These are phyloP conservation scores for Cryphonectria naterciae DNA, from an alignment of 2,329 filamentous ascomycete genomes.

Conservation along the genomic window DNA sequence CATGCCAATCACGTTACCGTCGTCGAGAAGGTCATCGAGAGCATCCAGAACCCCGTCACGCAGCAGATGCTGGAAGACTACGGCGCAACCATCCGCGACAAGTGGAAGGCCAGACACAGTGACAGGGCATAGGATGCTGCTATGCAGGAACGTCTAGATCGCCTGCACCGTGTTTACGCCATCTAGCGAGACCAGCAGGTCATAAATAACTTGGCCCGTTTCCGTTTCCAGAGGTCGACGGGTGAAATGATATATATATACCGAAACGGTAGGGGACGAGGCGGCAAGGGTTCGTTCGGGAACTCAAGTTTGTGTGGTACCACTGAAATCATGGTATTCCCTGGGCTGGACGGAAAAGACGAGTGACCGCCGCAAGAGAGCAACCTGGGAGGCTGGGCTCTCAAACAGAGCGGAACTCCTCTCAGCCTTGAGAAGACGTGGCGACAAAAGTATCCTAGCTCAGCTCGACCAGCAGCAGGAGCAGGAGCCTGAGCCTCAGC, in stretches of 20 bases:
- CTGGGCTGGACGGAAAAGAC: neutral
- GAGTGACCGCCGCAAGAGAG: neutral
- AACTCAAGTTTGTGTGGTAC: neutral
- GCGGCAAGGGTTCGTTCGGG: neutral
- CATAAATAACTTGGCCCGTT: neutral
- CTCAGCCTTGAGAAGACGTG: neutral
- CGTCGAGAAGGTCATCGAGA: conserved; percentile 84
- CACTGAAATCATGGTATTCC: neutral
- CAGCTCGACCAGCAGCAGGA: neutral
- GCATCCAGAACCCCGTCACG: conserved; percentile 83
- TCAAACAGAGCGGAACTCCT: neutral
- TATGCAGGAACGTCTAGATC: neutral
- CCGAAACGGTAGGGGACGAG: neutral
- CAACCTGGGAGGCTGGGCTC: neutral
- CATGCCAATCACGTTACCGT: conserved; percentile 88
- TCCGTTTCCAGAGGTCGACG: neutral
- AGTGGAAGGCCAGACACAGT: conserved; percentile 71
- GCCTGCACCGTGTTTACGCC: neutral
- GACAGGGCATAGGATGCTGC: conserved; percentile 13
- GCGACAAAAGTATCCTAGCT: neutral
- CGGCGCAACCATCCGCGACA: conserved; percentile 72
- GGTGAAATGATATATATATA: neutral
- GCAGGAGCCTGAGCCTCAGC: neutral
- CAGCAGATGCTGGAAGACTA: conserved; percentile 77
- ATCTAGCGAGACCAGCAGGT: neutral